These are phyloP conservation scores for Verticillium alfalfae DNA, from an alignment of 2,329 filamentous ascomycete genomes.

Conservation along the genomic window DNA sequence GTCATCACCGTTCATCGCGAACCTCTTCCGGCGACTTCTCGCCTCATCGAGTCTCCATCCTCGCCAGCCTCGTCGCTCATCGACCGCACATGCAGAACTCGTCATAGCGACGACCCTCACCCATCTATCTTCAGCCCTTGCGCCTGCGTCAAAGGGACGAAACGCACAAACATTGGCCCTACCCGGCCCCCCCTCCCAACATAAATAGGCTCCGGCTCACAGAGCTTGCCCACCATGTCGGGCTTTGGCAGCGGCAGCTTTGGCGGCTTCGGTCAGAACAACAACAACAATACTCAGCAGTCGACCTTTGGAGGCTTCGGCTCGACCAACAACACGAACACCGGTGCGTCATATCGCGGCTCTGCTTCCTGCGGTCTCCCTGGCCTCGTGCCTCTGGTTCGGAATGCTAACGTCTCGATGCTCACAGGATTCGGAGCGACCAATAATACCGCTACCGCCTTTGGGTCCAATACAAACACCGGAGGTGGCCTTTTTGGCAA, in stretches of 20 bases:
- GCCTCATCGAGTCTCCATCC: neutral
- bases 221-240: constrained; percentile 38
- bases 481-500: constrained; percentile 21
- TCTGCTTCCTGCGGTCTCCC: neutral
- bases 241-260: constrained; percentile 44
- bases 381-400: neutral
- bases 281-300: constrained; percentile 43
- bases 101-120: neutral
- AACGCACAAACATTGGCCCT: neutral
- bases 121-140: neutral
- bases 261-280: constrained; percentile 56
- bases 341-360: constrained; percentile 8
- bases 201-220: neutral
- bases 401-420: neutral
- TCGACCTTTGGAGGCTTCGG: constrained; percentile 53
- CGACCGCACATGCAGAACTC: neutral
- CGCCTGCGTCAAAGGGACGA: neutral
- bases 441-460: constrained; percentile 13
- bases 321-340: constrained; percentile 27
- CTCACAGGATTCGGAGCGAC: constrained; percentile 33
- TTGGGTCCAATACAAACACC: neutral
- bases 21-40: neutral
- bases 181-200: neutral
- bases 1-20: neutral
- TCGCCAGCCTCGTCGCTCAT: neutral